Percentiles rank a stretch among this genome's conserved stretches.
Conservation (phyloP, 2,329 filamentous ascomycete genomes). For the Cladosporium sp. region DNA sequence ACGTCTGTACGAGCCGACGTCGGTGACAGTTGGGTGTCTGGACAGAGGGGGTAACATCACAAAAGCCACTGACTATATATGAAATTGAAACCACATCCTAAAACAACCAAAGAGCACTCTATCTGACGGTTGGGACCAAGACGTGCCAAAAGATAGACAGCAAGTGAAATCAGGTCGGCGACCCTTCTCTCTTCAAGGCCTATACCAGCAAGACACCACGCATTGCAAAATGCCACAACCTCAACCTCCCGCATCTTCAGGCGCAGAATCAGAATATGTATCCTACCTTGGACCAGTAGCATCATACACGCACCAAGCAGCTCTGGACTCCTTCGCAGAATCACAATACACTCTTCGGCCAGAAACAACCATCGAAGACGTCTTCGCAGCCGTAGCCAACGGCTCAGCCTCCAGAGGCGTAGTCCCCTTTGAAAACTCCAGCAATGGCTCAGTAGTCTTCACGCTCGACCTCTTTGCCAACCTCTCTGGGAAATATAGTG, state of each 20-base stretch:
- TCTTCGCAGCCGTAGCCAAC: slow-evolving; percentile 74
- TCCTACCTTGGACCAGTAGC: slow-evolving; percentile 62
- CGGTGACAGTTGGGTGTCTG: no score
- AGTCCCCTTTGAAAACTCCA: slow-evolving; percentile 93
- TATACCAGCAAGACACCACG: neutral
- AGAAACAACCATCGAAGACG: slow-evolving; percentile 54
- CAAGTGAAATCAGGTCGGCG: no score
- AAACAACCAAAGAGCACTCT: no score
- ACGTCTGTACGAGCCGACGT: no score
- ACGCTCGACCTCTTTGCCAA: slow-evolving; percentile 88
- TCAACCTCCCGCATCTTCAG: neutral
- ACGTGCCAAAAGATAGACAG: no score
- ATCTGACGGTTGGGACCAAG: no score
- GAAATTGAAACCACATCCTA: no score
- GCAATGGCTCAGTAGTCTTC: slow-evolving; percentile 86
- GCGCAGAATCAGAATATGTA: slow-evolving; percentile 25
- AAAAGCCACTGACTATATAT: no score
- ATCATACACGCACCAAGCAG: slow-evolving; percentile 62
- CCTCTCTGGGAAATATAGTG: slow-evolving; percentile 57
- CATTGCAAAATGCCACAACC: neutral
- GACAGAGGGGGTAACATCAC: no score
- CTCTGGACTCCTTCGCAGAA: slow-evolving; percentile 5
- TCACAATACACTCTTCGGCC: slow-evolving; percentile 33
- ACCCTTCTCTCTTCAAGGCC: no score
- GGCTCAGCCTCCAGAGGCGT: slow-evolving; percentile 66